Conservation (phyloP, 116 monocot species). For the Papilionanthe hybrid region DNA sequence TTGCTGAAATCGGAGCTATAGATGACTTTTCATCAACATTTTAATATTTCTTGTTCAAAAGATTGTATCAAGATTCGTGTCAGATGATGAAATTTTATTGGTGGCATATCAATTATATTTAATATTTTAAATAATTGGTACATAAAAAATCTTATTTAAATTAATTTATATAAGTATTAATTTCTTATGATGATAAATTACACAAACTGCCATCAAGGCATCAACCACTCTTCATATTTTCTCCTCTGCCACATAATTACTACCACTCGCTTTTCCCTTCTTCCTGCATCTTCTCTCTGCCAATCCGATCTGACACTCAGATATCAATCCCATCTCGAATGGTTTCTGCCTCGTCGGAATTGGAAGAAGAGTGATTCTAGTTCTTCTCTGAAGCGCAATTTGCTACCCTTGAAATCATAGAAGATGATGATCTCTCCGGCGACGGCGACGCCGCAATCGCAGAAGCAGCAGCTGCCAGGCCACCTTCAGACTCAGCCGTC, state of each 20-base stretch:
- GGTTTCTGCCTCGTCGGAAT: neutral
- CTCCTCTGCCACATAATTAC: neutral
- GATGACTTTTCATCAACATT: too few relatives aligned
- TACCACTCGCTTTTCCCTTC: neutral
- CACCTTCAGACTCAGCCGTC: constrained; percentile 17
- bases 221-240: too few relatives aligned
- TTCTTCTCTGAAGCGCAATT: neutral
- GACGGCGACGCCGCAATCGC: constrained; percentile 3
- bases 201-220: too few relatives aligned
- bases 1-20: too few relatives aligned
- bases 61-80: too few relatives aligned
- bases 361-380: constrained; percentile 2
- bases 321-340: neutral
- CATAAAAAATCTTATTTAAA: too few relatives aligned
- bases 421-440: constrained; percentile 7
- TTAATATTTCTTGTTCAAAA: too few relatives aligned
- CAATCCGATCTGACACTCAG: neutral
- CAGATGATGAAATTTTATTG: too few relatives aligned
- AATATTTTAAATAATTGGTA: too few relatives aligned
- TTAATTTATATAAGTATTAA: too few relatives aligned
- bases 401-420: neutral
- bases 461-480: constrained; percentile 8
- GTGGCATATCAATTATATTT: too few relatives aligned
- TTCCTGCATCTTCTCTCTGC: neutral
- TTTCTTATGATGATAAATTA: too few relatives aligned